Percentiles rank a stretch among this genome's conserved stretches.
Evolutionary conservation across 2,329 filamentous ascomycete genomes (phyloP).

Genomic region (Exophiala sp.): DNA sequence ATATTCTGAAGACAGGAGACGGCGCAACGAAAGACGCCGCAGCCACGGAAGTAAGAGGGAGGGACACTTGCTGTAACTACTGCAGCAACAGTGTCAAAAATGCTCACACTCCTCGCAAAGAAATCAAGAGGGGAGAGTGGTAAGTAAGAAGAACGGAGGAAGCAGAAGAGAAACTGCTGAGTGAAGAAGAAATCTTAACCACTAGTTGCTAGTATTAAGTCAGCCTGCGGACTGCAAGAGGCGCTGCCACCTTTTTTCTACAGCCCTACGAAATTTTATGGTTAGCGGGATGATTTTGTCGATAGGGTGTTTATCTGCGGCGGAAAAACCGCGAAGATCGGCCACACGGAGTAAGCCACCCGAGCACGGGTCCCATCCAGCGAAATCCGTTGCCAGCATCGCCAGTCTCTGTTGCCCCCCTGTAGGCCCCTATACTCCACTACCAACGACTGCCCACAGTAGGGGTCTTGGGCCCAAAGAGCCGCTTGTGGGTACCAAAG

Average conservation of each 20-base stretch:
- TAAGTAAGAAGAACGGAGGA: not conserved
- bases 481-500: too few relatives aligned
- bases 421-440: too few relatives aligned
- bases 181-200: not conserved
- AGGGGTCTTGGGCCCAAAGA: too few relatives aligned
- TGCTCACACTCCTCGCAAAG: not conserved
- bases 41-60: not conserved
- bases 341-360: too few relatives aligned
- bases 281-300: not conserved
- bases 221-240: not conserved
- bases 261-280: slow-evolving; percentile 16
- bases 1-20: slow-evolving; percentile 6
- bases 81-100: not conserved
- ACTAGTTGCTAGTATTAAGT: not conserved
- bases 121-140: slow-evolving; percentile 1
- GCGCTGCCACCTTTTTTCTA: slow-evolving; percentile 9
- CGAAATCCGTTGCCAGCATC: too few relatives aligned
- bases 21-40: not conserved
- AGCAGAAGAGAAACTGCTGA: not conserved
- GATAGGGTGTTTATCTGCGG: too few relatives aligned
- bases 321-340: too few relatives aligned
- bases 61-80: not conserved
- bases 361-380: too few relatives aligned
- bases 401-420: too few relatives aligned
- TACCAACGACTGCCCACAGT: too few relatives aligned